Percentiles rank a stretch among this genome's conserved stretches.
Conservation (phyloP, 495 filamentous ascomycete genomes). For the Hypoxylon fragiforme region DNA sequence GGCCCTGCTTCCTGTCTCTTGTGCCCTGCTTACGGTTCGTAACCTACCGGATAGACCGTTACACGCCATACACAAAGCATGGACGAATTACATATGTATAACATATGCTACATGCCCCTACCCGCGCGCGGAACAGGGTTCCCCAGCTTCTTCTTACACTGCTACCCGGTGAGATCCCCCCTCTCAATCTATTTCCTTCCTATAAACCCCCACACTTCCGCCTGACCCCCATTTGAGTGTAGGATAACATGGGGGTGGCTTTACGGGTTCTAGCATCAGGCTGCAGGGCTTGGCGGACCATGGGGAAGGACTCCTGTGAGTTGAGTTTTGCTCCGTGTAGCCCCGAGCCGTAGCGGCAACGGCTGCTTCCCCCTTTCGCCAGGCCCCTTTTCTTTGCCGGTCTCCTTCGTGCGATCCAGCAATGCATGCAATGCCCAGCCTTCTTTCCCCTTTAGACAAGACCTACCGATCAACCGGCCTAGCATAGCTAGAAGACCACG, state of each 20-base stretch:
- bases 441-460: neutral
- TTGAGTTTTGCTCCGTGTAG: no score
- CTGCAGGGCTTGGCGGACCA: neutral
- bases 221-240: constrained; percentile 4
- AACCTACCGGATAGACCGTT: constrained; percentile 9
- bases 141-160: constrained; percentile 4
- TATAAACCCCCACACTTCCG: constrained; percentile 18
- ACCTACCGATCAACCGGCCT: neutral
- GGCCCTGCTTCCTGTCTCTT: neutral
- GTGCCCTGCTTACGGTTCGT: constrained; percentile 4
- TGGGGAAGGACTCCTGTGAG: no score
- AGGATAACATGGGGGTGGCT: constrained; percentile 4
- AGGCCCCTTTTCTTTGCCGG: neutral
- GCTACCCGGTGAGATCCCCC: constrained; percentile 1
- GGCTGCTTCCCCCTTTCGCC: no score
- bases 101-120: constrained; percentile 16
- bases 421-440: neutral
- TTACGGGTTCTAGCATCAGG: neutral
- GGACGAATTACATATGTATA: no score
- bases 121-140: constrained; percentile 17
- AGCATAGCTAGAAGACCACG: neutral
- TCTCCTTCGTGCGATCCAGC: neutral
- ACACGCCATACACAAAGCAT: no score
- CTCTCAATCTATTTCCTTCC: no score
- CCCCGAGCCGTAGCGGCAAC: neutral